These are phyloP conservation scores for Hsuehochloa calcarea DNA, from an alignment of 176 grass and related monocot species.

Conservation along the genomic window DNA sequence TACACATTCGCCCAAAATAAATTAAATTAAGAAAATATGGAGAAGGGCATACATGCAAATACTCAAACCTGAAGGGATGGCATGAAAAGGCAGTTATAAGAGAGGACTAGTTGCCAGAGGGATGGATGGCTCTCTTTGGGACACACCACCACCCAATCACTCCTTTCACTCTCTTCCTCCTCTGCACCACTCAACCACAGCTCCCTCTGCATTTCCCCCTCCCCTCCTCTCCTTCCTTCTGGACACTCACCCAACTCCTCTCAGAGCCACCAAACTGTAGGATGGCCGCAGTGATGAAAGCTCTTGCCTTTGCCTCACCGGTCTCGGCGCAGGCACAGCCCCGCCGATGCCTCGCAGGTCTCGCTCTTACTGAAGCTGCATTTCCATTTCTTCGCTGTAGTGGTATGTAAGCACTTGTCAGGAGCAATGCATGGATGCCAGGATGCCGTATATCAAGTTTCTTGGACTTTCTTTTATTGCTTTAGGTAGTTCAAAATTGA, in stretches of 20 bases:
- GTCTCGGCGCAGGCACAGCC: constrained; percentile 37
- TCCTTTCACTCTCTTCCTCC: not conserved
- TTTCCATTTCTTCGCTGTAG: not conserved
- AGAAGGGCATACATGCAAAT: constrained; percentile 28
- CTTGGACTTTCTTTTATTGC: too few relatives aligned
- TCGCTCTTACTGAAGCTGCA: constrained; percentile 33
- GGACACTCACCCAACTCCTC: constrained; percentile 3
- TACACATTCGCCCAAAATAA: not conserved
- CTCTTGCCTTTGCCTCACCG: constrained; percentile 44
- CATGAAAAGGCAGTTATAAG: not conserved
- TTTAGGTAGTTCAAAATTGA: not conserved
- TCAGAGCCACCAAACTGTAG: constrained; percentile 4
- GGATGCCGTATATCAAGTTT: not conserved
- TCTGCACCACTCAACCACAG: constrained; percentile 47
- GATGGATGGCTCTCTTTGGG: constrained; percentile 50
- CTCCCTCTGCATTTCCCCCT: constrained; percentile 16
- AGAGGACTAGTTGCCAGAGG: not conserved
- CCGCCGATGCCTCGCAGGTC: constrained; percentile 48
- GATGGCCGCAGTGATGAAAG: constrained; percentile 57
- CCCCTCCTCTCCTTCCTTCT: constrained; percentile 20
- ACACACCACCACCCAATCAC: constrained; percentile 60
- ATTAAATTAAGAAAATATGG: not conserved
- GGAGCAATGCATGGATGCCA: not conserved
- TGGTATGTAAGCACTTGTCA: not conserved
- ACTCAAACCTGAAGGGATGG: not conserved